phyloP scores from a whole-genome alignment of 805 yeast genomes.

The Saturnispora bothae region DNA sequence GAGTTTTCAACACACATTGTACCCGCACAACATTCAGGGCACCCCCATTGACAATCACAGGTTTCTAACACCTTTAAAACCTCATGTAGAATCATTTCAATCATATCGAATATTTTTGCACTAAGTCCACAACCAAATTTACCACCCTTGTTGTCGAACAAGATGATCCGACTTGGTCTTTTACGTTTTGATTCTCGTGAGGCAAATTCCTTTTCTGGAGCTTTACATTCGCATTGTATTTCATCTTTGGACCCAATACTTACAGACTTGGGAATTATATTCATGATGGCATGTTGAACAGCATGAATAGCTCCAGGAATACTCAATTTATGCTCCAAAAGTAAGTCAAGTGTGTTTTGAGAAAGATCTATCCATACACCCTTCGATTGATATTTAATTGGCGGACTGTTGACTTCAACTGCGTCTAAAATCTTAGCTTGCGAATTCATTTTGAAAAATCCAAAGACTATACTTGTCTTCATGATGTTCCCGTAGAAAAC shows the following conservation, averaged over 20 bases:
- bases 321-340: constrained; percentile 48
- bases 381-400: constrained; percentile 53
- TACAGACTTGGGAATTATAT: constrained; percentile 62
- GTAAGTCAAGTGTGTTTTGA: constrained; percentile 42
- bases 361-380: constrained; percentile 95
- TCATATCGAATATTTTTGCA: constrained; percentile 67
- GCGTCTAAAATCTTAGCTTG: constrained; percentile 79
- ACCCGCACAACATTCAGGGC: constrained; percentile 82
- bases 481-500: constrained; percentile 67
- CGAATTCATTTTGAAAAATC: constrained; percentile 79
- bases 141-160: constrained; percentile 80
- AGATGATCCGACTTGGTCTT: constrained; percentile 80
- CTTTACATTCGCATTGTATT: constrained; percentile 87
- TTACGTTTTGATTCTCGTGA: constrained; percentile 56
- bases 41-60: constrained; percentile 62
- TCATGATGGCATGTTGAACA: constrained; percentile 84
- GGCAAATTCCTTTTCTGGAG: constrained; percentile 94
- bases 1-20: constrained; percentile 72
- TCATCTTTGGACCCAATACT: constrained; percentile 62
- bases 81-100: constrained; percentile 51
- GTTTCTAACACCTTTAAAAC: constrained; percentile 48
- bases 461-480: constrained; percentile 74
- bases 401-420: constrained; percentile 86
- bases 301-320: constrained; percentile 94
- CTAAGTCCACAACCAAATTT: constrained; percentile 70